phyloP scores from a whole-genome alignment of 2,329 filamentous ascomycete genomes.

The Coniochaeta sp. region DNA sequence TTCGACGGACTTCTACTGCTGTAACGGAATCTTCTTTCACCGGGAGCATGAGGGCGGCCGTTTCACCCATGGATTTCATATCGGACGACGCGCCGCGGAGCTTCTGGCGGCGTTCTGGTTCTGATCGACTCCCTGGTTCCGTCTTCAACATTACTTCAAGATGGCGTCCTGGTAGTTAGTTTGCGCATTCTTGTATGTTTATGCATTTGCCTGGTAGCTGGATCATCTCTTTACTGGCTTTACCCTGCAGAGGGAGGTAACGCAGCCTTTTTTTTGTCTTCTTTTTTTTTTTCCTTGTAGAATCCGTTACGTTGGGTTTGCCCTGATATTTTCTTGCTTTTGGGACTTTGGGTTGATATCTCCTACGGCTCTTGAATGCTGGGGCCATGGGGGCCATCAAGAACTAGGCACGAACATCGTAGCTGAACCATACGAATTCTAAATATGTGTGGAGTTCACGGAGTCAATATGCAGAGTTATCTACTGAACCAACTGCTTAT shows the following conservation, averaged over 20 bases:
- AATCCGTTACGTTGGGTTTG: background rate
- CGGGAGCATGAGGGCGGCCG: background rate
- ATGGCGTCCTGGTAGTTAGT: background rate
- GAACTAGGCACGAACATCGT: background rate
- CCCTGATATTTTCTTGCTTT: background rate
- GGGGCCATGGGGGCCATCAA: background rate
- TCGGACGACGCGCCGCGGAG: background rate
- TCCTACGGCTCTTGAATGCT: background rate
- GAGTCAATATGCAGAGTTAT: background rate
- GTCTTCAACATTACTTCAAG: background rate
- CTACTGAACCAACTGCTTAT: conserved; percentile 13
- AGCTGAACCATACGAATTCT: background rate
- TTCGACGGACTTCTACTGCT: background rate
- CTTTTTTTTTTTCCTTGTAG: no score
- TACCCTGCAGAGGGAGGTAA: background rate
- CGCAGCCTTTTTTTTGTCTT: background rate
- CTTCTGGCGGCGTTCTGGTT: background rate
- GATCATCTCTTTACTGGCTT: background rate
- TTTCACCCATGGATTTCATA: background rate
- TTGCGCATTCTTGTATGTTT: background rate
- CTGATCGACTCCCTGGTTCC: background rate
- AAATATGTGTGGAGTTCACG: background rate
- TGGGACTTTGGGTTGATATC: background rate
- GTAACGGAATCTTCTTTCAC: background rate
- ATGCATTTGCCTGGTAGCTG: background rate